Base-by-base conservation (phyloP, 163 green algal species). In the Scenedesmus sp. region DNA sequence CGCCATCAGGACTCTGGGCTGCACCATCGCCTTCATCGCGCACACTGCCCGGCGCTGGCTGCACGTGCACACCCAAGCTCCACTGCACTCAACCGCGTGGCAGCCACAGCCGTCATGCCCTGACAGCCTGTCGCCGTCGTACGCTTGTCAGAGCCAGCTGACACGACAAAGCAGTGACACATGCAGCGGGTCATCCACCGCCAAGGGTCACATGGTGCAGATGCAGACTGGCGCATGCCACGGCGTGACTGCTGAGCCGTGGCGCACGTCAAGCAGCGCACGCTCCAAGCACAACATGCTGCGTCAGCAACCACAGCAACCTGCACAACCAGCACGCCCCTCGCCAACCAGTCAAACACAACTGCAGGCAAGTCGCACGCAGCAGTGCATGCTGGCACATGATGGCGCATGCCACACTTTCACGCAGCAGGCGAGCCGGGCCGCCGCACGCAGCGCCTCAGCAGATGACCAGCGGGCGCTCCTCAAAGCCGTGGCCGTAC, bases 401-500 rank as follows among this genome's bases (percentile, higher is more conserved):
- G 4, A 40, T 6, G 30, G 13, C 61, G 33, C 20, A 72, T 72
- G 59, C 22, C 3, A 5, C 15, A 2, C 15, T 1, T 35, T 7
- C 51, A 22, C 12, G 59, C 59, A 35, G 59, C 22, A 35, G 59
- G 24, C 59, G 2, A 72, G 59, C 24, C 70, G 24, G 3, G 35
- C 72, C 12, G 30, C 33, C 49, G 72, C 10, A 13, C 43, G n/a
- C n/a, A 59, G 79, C 43, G 72, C 61, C 81, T 91, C 85, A 93
- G 49, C n/a, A 80, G 81, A 93, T 93, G 72, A 91, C 42, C 7
- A 93, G 81, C 5, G 90, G 90, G 44, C 85, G 61, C 68, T 93
- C 70, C 44, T 85, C 83, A 49, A 82, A 93, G 40, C 91, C 91
- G 43, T 92, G 86, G 15, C 86, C 90, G 42, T 91, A 93, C 80